Evolutionary conservation across 1,284 basidiomycete species (phyloP).

Genomic region (Tausonia pullulans): DNA sequence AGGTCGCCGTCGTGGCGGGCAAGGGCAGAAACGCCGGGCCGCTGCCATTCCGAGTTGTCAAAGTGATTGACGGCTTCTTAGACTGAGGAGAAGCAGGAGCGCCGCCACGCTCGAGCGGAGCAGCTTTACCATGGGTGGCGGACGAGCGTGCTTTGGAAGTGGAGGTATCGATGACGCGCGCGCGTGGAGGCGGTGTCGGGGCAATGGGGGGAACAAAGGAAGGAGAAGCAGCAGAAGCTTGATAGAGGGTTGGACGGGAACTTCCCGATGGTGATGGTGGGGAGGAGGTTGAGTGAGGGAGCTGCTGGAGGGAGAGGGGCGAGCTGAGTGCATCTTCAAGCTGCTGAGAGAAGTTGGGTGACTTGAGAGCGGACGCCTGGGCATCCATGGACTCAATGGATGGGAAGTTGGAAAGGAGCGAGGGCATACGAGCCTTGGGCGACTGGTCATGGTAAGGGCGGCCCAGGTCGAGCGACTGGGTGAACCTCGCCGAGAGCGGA

Average conservation of each 20-base stretch:
- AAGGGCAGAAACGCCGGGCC: too few species aligned
- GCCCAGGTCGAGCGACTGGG: neutral
- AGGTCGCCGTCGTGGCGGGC: too few species aligned
- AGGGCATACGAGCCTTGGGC: neutral
- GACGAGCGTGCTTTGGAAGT: neutral
- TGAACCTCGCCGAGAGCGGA: neutral
- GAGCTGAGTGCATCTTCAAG: neutral
- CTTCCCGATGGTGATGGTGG: neutral
- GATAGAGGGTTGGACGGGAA: neutral
- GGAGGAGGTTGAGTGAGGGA: neutral
- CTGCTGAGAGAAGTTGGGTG: neutral
- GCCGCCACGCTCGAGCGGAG: neutral
- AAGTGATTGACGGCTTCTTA: too few species aligned
- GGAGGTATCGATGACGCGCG: neutral
- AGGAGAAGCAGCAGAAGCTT: neutral
- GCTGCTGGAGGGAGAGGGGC: too few species aligned
- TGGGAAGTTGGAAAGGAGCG: neutral
- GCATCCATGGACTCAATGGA: neutral
- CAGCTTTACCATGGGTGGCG: neutral
- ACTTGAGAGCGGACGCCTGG: neutral
- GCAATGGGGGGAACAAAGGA: neutral
- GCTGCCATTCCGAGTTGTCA: too few species aligned
- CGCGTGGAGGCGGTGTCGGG: neutral
- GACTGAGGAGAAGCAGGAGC: too few species aligned
- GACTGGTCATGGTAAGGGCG: neutral